Evolutionary conservation across 495 filamentous ascomycete species (phyloP), one percentile per base, ranked within the genome.

Genomic region (Aspergillus hancockii): DNA sequence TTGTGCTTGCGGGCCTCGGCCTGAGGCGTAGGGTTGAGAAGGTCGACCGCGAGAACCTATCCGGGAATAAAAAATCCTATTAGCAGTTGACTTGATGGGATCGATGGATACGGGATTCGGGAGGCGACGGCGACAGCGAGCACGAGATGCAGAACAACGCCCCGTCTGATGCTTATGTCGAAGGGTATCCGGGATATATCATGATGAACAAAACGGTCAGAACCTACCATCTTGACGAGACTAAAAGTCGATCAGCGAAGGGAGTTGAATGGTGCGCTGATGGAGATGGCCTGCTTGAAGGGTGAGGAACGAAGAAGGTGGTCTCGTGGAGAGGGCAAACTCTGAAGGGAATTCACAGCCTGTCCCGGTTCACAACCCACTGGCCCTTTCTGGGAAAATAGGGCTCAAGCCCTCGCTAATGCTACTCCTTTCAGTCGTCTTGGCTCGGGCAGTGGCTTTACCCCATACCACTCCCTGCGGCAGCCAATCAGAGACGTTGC

Each of bases 21-120:
- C 73, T 90, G 90, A 74, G 94, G 92, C 72, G 86, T 88, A 69
- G 94, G 94, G 88, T 98, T 97, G 79, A 98, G 90, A 67, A 98
- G 93, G 88, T 98, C 94, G 85, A 97, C 89, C 79, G 94, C 93
- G 87, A 98, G 92, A 93, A 97, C 92, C 94, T 98, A 74, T 58
- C 18, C 8, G 21, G 43, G 21, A 19, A 14, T n/a, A 43, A 38
- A 36, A 51, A 62, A 49, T 58, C 54, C 53, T 46, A 63, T 71
- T 70, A 67, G 67, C 51, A 28, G 32, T 25, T 25, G 50, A 57
- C 49, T 31, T 32, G 40, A 53, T 61, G 40, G 62, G 28, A 19
- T 62, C 41, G 58, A 63, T 49, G 50, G 36, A 22, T 38, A 8
- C 45, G 36, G 43, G 41, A 4, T 18, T 34, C 32, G 10, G 47